These are phyloP conservation scores for Imleria badia DNA, from an alignment of 768 basidiomycete genomes.

Conservation along the genomic window DNA sequence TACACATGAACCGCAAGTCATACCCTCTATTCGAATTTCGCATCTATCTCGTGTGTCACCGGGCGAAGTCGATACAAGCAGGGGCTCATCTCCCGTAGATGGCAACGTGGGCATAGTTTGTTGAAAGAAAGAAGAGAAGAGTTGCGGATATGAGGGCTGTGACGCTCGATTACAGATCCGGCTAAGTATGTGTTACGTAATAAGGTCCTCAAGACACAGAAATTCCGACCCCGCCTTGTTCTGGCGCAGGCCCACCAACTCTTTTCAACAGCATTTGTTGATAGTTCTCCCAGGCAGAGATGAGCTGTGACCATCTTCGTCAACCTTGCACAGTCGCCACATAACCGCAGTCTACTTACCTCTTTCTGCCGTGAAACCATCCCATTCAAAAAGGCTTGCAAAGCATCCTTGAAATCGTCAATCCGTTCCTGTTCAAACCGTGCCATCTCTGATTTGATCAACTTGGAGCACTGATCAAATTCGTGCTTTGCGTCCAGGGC, in stretches of 20 bases:
- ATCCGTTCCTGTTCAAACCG: conserved; percentile 93
- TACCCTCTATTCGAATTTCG: conserved; percentile 81
- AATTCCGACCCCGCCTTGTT: neutral
- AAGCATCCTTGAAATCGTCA: conserved; percentile 84
- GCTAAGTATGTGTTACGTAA: conserved; percentile 8
- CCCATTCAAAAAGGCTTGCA: conserved; percentile 83
- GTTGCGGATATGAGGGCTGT: neutral
- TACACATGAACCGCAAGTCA: conserved; percentile 89
- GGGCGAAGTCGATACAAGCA: conserved; percentile 19
- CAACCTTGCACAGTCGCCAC: neutral
- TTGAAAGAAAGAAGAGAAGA: conserved; percentile 3
- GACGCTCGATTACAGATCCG: conserved; percentile 4
- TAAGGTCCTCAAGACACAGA: neutral
- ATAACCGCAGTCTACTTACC: conserved; percentile 37
- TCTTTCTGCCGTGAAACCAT: conserved; percentile 86
- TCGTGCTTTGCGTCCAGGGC: conserved; percentile 82
- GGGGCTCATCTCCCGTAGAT: conserved; percentile 19
- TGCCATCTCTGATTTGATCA: conserved; percentile 86
- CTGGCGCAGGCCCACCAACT: conserved; percentile 13
- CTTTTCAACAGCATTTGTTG: conserved; percentile 68
- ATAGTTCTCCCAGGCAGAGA: conserved; percentile 78
- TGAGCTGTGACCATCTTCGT: conserved; percentile 48
- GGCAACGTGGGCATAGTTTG: conserved; percentile 10
- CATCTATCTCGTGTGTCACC: conserved; percentile 49
- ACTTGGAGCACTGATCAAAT: conserved; percentile 83